A percentile compares a stretch with the other conserved stretches of the same genome.
phyloP scores from a whole-genome alignment of 768 basidiomycete species.

The Russula sp. region DNA sequence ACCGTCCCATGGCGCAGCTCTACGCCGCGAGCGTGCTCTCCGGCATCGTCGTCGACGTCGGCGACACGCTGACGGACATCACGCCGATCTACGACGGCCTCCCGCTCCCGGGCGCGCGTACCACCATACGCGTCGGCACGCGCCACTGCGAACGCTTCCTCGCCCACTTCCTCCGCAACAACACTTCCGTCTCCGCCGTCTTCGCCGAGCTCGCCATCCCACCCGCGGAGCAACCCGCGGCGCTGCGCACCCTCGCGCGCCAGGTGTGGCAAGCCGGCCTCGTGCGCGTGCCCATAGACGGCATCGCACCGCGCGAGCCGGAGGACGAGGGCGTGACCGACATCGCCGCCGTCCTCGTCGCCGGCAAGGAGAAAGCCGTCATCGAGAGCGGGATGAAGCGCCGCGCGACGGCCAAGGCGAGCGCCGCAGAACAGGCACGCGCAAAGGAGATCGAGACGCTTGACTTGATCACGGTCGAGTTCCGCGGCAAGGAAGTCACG shows the following conservation, averaged over 20 bases:
- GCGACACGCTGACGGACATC: conserved; percentile 66
- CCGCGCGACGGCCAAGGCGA: conserved; percentile 60
- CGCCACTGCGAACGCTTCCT: conserved; percentile 70
- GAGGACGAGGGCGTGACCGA: conserved; percentile 87
- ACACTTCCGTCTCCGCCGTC: conserved; percentile 53
- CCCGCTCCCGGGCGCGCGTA: conserved; percentile 45
- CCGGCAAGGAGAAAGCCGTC: conserved; percentile 85
- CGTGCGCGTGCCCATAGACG: conserved; percentile 69
- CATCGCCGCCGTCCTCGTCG: conserved; percentile 83
- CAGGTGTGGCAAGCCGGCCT: conserved; percentile 58
- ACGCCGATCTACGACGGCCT: conserved; percentile 71
- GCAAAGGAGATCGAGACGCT: conserved; percentile 77
- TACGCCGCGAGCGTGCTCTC: conserved; percentile 66
- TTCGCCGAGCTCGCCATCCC: conserved; percentile 44
- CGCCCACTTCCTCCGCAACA: conserved; percentile 61
- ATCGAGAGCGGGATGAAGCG: conserved; percentile 83
- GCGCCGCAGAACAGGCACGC: conserved; percentile 73
- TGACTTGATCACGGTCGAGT: conserved; percentile 72
- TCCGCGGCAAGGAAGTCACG: conserved; percentile 61
- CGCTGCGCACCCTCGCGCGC: conserved; percentile 56
- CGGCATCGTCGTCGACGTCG: conserved; percentile 80
- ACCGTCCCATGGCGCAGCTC: conserved; percentile 78
- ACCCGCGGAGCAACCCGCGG: conserved; percentile 28
- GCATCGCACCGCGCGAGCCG: conserved; percentile 34
- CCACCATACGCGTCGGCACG: conserved; percentile 57